Conservation (phyloP, 805 yeast species). For the Yarrowia hollandica region DNA sequence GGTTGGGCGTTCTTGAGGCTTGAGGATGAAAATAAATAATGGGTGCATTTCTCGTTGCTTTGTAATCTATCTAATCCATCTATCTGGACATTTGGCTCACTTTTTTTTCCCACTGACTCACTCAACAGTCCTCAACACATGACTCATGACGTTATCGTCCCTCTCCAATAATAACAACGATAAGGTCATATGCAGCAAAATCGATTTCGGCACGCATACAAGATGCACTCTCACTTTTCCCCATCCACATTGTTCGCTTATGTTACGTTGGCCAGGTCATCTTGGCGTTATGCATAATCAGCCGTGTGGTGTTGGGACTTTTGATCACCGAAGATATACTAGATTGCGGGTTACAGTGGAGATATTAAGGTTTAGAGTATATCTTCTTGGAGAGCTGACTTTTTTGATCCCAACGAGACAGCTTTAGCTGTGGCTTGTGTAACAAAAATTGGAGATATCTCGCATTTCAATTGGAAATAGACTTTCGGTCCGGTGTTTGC, state of each 20-base stretch:
- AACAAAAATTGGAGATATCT: neutral
- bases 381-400: too few species aligned
- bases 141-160: neutral
- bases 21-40: neutral
- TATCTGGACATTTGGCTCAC: too few species aligned
- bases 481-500: neutral
- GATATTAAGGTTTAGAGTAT: neutral
- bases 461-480: neutral
- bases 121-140: neutral
- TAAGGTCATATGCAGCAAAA: conserved; percentile 16
- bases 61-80: neutral
- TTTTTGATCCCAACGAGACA: too few species aligned
- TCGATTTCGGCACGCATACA: neutral
- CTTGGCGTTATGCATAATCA: conserved; percentile 9
- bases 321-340: neutral
- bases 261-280: neutral
- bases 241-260: conserved; percentile 17
- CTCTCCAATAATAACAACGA: neutral
- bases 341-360: too few species aligned
- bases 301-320: conserved; percentile 6
- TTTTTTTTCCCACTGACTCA: too few species aligned
- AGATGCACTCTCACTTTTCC: neutral
- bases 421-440: neutral
- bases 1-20: neutral
- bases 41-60: neutral